A percentile compares a stretch with the other conserved stretches of the same genome.
Evolutionary conservation across 2,329 filamentous ascomycete genomes (phyloP).

Genomic region (Colletotrichum musae): DNA sequence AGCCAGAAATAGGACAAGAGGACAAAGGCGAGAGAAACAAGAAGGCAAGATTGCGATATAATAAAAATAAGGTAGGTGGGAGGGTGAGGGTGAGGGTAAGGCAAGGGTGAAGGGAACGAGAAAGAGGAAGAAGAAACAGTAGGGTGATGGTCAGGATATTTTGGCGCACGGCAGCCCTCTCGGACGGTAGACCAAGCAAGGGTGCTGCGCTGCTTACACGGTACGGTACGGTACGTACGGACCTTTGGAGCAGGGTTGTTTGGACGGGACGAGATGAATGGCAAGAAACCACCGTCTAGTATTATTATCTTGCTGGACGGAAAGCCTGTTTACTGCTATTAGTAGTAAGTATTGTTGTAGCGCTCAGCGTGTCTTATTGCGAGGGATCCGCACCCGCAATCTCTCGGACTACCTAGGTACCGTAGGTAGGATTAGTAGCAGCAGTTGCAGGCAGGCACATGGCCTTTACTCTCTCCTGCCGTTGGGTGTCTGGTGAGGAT

Average conservation of each 20-base stretch:
- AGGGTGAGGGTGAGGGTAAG: not conserved
- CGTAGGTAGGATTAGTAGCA: not conserved
- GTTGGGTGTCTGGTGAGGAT: conserved; percentile 16
- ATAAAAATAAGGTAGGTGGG: conserved; percentile 17
- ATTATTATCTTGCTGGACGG: not conserved
- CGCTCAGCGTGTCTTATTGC: conserved; percentile 12
- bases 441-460: conserved; percentile 27
- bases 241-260: conserved; percentile 8
- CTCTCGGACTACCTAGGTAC: conserved; percentile 6
- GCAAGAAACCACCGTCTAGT: not conserved
- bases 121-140: conserved; percentile 25
- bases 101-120: conserved; percentile 19
- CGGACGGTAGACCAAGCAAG: conserved; percentile 1
- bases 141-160: conserved; percentile 38
- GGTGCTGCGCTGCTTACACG: not conserved
- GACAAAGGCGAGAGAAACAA: not conserved
- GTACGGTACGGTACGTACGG: not conserved
- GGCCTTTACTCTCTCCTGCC: conserved; percentile 21
- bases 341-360: not conserved
- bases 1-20: conserved; percentile 18
- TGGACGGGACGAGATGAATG: conserved; percentile 26
- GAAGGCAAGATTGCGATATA: conserved; percentile 20
- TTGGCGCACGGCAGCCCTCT: conserved; percentile 20
- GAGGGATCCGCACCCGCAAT: conserved; percentile 35
- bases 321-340: no score